A percentile compares a stretch with the other conserved stretches of the same genome.
phyloP scores from a whole-genome alignment of 2,329 filamentous ascomycete genomes.

The Pseudogymnoascus sp. region DNA sequence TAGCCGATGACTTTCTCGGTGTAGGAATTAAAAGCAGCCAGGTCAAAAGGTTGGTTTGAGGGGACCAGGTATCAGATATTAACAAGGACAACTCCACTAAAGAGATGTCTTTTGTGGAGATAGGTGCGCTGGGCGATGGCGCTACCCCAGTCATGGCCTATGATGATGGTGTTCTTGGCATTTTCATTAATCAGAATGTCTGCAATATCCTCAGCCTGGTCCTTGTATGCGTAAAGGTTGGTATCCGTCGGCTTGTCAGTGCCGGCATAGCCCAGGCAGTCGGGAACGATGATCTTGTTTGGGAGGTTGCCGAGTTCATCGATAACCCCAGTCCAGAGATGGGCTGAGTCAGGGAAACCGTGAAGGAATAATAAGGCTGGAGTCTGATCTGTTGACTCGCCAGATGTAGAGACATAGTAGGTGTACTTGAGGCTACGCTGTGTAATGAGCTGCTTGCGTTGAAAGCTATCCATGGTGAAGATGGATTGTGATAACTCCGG shows the following conservation, averaged over 20 bases:
- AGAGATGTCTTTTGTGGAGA: slow-evolving; percentile 33
- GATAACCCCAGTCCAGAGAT: slow-evolving; percentile 29
- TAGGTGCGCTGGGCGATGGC: slow-evolving; percentile 33
- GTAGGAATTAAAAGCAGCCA: slow-evolving; percentile 28
- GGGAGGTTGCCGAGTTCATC: slow-evolving; percentile 12
- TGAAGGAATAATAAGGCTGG: slow-evolving; percentile 38
- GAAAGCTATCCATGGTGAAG: background rate
- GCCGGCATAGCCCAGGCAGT: slow-evolving; percentile 33
- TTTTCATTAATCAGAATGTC: slow-evolving; percentile 34
- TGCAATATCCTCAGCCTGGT: slow-evolving; percentile 30
- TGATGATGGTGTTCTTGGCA: slow-evolving; percentile 29
- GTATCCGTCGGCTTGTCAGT: slow-evolving; percentile 24
- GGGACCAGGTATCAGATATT: slow-evolving; percentile 36
- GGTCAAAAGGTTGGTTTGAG: slow-evolving; percentile 25
- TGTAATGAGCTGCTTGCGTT: background rate
- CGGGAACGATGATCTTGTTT: slow-evolving; percentile 33
- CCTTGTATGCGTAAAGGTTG: slow-evolving; percentile 28
- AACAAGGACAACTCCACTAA: slow-evolving; percentile 34
- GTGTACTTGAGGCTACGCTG: background rate
- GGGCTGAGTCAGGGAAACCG: slow-evolving; percentile 37
- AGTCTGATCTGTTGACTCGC: background rate
- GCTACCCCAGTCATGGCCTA: slow-evolving; percentile 44
- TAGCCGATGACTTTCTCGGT: slow-evolving; percentile 30
- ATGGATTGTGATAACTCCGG: background rate
- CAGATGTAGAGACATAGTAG: background rate